These are phyloP conservation scores for Mycena capillaripes DNA, from an alignment of 768 basidiomycete species.

Conservation along the genomic window DNA sequence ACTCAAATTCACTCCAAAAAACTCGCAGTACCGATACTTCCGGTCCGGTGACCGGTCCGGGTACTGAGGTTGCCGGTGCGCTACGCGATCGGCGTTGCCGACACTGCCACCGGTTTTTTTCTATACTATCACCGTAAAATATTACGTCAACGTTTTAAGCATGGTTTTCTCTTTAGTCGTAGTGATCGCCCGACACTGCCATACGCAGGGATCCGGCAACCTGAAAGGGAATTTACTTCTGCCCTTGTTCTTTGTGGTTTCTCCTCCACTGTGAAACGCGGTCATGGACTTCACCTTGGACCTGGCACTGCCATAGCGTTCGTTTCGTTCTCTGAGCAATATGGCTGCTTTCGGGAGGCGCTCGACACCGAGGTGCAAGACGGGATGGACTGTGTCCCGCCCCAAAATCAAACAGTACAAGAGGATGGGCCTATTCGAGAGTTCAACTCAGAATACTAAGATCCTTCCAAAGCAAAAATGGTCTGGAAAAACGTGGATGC, in stretches of 20 bases:
- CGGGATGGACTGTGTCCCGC: slow-evolving; percentile 27
- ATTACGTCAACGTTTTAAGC: slow-evolving; percentile 10
- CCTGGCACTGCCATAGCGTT: slow-evolving; percentile 34
- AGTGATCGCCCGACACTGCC: slow-evolving; percentile 22
- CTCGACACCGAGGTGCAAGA: slow-evolving; percentile 25
- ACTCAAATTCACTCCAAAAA: no score
- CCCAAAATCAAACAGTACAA: slow-evolving; percentile 40
- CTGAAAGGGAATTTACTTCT: slow-evolving; percentile 8
- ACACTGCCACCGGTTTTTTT: background rate
- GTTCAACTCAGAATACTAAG: slow-evolving; percentile 30
- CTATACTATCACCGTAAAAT: slow-evolving; percentile 16
- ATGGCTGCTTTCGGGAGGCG: slow-evolving; percentile 29
- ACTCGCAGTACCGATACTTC: no score
- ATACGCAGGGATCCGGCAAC: slow-evolving; percentile 19
- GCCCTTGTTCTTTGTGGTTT: slow-evolving; percentile 28
- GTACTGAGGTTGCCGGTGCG: background rate
- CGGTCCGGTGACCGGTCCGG: slow-evolving; percentile 19
- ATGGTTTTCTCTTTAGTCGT: background rate
- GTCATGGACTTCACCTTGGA: slow-evolving; percentile 13
- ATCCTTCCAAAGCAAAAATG: slow-evolving; percentile 52
- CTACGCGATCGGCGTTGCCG: slow-evolving; percentile 13
- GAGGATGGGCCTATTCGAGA: slow-evolving; percentile 29
- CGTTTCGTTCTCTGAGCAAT: slow-evolving; percentile 29
- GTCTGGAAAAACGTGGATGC: slow-evolving; percentile 78
- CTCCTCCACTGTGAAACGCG: slow-evolving; percentile 14